Evolutionary conservation across 805 yeast species (phyloP).

Genomic region (Cyberlindnera samutprakarnensis): DNA sequence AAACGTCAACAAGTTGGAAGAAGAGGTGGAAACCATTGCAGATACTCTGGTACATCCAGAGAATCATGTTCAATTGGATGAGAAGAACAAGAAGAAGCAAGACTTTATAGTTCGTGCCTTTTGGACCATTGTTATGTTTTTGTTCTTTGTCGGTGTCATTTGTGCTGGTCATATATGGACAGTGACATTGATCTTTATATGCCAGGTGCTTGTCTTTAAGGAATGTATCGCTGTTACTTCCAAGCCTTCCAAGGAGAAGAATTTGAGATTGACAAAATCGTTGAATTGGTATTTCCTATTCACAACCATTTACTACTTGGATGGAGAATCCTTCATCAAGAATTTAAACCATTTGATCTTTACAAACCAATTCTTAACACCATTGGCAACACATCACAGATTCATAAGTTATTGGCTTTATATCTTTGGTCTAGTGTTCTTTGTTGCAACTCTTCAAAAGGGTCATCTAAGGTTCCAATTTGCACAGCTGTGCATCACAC

Average conservation of each 20-base stretch:
- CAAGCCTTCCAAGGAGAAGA: conserved; percentile 71
- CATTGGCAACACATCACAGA: conserved; percentile 70
- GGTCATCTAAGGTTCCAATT: conserved; percentile 90
- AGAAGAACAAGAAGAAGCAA: conserved; percentile 60
- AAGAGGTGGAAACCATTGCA: no score
- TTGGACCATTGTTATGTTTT: conserved; percentile 92
- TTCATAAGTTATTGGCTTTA: conserved; percentile 79
- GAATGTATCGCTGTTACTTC: conserved; percentile 87
- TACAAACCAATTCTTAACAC: conserved; percentile 43
- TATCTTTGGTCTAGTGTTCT: conserved; percentile 80
- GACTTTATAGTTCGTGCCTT: conserved; percentile 81
- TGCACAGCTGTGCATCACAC: conserved; percentile 88
- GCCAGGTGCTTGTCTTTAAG: conserved; percentile 80
- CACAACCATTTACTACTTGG: conserved; percentile 83
- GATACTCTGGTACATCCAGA: no score
- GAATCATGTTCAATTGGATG: no score
- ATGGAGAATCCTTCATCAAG: conserved; percentile 73
- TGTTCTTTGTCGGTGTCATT: conserved; percentile 57
- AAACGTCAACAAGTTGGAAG: no score
- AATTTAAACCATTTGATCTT: conserved; percentile 51
- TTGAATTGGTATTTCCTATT: conserved; percentile 88
- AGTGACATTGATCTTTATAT: conserved; percentile 57
- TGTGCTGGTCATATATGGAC: conserved; percentile 84
- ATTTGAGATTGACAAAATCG: conserved; percentile 74
- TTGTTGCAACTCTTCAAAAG: conserved; percentile 82